These are phyloP conservation scores for Yamadazyma oceani DNA, from an alignment of 1,139 yeast species.

Conservation along the genomic window DNA sequence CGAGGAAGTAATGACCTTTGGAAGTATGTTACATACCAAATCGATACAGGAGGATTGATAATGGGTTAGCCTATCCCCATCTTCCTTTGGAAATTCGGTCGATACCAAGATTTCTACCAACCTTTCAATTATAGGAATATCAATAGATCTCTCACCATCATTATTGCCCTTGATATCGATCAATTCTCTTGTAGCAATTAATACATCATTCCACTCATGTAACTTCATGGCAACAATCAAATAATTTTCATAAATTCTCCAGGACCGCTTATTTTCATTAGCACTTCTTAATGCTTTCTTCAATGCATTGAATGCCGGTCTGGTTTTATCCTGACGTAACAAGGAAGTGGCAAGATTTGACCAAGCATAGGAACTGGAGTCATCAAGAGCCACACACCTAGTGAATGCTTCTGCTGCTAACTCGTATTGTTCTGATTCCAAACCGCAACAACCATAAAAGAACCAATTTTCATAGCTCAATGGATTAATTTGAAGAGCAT, in stretches of 20 bases:
- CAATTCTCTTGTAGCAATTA: conserved; percentile 67
- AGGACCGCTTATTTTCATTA: conserved; percentile 64
- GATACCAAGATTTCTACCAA: conserved; percentile 64
- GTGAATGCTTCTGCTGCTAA: conserved; percentile 92
- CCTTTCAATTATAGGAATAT: conserved; percentile 73
- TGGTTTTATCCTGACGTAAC: conserved; percentile 59
- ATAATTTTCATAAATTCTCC: conserved; percentile 92
- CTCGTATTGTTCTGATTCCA: conserved; percentile 70
- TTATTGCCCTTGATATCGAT: conserved; percentile 47
- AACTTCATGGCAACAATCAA: conserved; percentile 78
- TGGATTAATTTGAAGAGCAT: conserved; percentile 75
- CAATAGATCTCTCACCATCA: conserved; percentile 68
- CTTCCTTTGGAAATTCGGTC: conserved; percentile 48
- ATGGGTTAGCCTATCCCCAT: conserved; percentile 44
- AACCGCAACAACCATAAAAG: conserved; percentile 87
- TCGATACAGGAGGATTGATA: conserved; percentile 70
- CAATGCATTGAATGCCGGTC: conserved; percentile 82
- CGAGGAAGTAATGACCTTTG: conserved; percentile 66
- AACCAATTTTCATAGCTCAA: conserved; percentile 84
- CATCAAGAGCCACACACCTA: conserved; percentile 86
- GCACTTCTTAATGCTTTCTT: conserved; percentile 73
- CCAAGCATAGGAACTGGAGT: conserved; percentile 84
- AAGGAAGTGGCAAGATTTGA: conserved; percentile 88
- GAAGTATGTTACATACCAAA: conserved; percentile 64
- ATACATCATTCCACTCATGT: conserved; percentile 84